Evolutionary conservation across 257 asterid genomes (phyloP).

Genomic region (Solanum chaucha): DNA sequence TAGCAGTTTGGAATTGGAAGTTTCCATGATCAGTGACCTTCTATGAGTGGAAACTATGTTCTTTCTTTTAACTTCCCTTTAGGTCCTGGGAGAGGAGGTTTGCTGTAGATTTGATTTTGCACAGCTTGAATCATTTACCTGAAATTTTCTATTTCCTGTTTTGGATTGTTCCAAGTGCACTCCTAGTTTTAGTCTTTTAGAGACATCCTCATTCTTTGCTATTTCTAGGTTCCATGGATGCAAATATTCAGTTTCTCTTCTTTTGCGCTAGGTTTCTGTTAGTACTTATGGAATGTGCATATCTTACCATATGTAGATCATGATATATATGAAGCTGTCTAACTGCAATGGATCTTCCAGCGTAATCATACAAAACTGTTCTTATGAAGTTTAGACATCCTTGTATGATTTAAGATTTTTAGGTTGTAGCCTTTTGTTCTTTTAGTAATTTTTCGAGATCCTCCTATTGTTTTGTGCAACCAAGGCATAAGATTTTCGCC

Average conservation of each 20-base stretch:
- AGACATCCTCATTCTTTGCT: not conserved
- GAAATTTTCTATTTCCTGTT: not conserved
- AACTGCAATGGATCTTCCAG: not conserved
- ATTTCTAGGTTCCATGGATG: not conserved
- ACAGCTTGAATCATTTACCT: not conserved
- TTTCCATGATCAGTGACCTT: not conserved
- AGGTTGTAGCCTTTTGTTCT: not conserved
- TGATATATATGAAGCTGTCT: not conserved
- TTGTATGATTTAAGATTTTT: not conserved
- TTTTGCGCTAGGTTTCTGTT: not conserved
- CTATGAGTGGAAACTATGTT: not conserved
- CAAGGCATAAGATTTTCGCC: not conserved
- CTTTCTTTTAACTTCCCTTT: not conserved
- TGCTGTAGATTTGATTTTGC: not conserved
- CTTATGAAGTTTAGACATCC: not conserved
- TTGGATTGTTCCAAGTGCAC: not conserved
- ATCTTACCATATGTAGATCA: not conserved
- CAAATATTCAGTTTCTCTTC: not conserved
- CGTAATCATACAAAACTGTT: not conserved
- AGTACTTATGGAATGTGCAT: not conserved
- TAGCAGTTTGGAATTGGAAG: not conserved
- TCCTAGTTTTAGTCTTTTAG: not conserved
- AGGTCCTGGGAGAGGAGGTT: not conserved
- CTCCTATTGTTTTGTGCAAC: not conserved
- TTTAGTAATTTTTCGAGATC: not conserved